Evolutionary conservation across 1,284 basidiomycete genomes (phyloP).

Genomic region (Puccinia horiana): DNA sequence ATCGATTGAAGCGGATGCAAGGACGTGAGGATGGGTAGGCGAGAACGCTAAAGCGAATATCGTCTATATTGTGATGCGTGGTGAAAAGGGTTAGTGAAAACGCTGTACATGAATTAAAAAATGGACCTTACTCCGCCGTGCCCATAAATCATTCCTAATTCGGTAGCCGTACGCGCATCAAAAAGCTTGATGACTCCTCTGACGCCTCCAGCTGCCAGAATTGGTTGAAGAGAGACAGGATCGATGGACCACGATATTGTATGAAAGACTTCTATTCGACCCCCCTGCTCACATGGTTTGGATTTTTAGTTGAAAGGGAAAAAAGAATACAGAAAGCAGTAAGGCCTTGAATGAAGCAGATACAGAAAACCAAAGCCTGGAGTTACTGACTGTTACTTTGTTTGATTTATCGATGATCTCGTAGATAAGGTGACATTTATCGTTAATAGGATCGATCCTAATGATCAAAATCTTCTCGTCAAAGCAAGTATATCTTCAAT

Average conservation of each 20-base stretch:
- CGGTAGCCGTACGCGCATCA: neutral
- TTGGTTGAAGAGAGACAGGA: conserved; percentile 21
- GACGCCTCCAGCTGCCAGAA: conserved; percentile 25
- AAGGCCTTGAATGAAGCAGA: neutral
- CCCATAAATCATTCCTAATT: conserved; percentile 24
- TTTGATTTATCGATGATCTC: conserved; percentile 18
- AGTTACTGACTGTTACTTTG: conserved; percentile 5
- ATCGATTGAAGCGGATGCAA: conserved; percentile 56
- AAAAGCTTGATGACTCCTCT: conserved; percentile 20
- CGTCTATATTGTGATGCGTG: conserved; percentile 45
- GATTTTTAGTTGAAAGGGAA: neutral
- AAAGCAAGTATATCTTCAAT: neutral
- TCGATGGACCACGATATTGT: conserved; percentile 26
- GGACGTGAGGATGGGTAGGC: conserved; percentile 55
- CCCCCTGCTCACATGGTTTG: neutral
- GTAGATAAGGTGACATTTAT: neutral
- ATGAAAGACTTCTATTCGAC: conserved; percentile 12
- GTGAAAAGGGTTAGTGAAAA: neutral
- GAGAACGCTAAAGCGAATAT: conserved; percentile 54
- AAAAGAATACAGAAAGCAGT: neutral
- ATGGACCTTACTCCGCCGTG: conserved; percentile 14
- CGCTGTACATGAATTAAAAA: neutral
- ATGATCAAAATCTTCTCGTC: conserved; percentile 9
- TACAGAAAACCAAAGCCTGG: neutral
- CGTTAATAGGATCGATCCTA: conserved; percentile 4